Evolutionary conservation across 768 basidiomycete genomes (phyloP).

Genomic region (Boletus edulis): DNA sequence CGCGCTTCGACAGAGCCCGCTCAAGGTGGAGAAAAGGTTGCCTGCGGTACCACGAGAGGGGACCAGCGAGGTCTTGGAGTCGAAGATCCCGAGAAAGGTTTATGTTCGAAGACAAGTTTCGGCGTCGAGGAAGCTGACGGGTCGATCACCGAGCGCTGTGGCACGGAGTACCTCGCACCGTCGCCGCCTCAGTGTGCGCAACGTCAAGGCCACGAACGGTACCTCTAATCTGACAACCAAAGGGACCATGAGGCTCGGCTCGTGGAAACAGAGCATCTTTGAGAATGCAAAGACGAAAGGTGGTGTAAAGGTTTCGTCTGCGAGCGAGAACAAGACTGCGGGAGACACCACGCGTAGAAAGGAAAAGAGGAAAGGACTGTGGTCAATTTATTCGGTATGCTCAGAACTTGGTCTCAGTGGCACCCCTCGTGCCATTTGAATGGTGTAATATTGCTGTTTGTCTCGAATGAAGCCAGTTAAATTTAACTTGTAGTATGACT

Average conservation of each 20-base stretch:
- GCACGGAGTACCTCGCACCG: slow-evolving; percentile 11
- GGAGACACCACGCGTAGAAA: slow-evolving; percentile 11
- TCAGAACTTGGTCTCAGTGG: slow-evolving; percentile 23
- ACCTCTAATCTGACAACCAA: slow-evolving; percentile 9
- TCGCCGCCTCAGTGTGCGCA: slow-evolving; percentile 17
- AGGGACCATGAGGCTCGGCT: slow-evolving; percentile 23
- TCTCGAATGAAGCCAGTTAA: too few relatives aligned
- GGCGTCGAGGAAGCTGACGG: slow-evolving; percentile 5
- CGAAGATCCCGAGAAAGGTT: slow-evolving; percentile 23
- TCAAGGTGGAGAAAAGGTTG: slow-evolving; percentile 12
- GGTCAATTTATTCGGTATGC: slow-evolving; percentile 30
- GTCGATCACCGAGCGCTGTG: background rate
- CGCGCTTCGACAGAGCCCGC: slow-evolving; percentile 6
- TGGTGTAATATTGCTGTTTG: too few relatives aligned
- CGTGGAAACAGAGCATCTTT: slow-evolving; percentile 25
- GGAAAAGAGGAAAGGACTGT: slow-evolving; percentile 23
- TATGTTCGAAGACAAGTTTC: slow-evolving; percentile 16
- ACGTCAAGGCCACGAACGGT: slow-evolving; percentile 7
- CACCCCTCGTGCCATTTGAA: slow-evolving; percentile 3
- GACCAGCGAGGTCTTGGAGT: background rate
- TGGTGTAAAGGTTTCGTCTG: slow-evolving; percentile 5
- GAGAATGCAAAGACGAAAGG: slow-evolving; percentile 16
- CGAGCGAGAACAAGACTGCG: slow-evolving; percentile 12
- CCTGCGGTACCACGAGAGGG: slow-evolving; percentile 12
- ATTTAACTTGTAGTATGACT: too few relatives aligned